Percentiles rank a stretch among this genome's conserved stretches.
Conservation (phyloP, 1,284 basidiomycete species). For the Phylloboletellus chloephorus region DNA sequence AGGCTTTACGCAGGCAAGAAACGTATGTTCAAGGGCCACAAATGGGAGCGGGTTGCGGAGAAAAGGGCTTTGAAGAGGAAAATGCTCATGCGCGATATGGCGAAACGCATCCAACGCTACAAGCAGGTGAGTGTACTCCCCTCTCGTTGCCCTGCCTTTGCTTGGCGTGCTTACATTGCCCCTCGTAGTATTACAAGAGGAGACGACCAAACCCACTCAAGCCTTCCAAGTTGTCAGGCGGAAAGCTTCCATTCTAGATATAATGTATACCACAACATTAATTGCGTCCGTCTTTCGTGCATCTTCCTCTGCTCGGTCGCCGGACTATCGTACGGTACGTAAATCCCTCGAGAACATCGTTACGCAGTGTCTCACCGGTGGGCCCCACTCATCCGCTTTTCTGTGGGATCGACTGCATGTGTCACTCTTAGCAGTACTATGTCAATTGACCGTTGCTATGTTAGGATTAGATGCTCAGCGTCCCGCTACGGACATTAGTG, state of each 20-base stretch:
- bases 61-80: constrained; percentile 42
- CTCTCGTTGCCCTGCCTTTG: background rate
- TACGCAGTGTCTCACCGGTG: background rate
- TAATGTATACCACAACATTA: constrained; percentile 3
- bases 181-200: constrained; percentile 45
- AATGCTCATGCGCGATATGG: constrained; percentile 63
- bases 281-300: constrained; percentile 1
- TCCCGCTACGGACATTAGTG: no score
- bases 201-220: constrained; percentile 52
- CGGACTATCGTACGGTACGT: background rate
- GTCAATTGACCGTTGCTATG: no score
- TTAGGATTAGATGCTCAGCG: no score
- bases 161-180: constrained; percentile 5
- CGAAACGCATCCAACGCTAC: constrained; percentile 54
- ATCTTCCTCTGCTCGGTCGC: background rate
- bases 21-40: constrained; percentile 84
- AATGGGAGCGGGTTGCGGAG: constrained; percentile 59
- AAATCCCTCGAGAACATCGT: background rate
- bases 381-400: background rate
- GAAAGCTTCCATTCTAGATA: constrained; percentile 50
- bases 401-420: background rate
- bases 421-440: background rate
- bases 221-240: constrained; percentile 38
- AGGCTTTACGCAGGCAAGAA: constrained; percentile 67
- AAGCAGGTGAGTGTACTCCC: constrained; percentile 46